phyloP scores from a whole-genome alignment of 768 basidiomycete genomes.

The Boletus bicolor region DNA sequence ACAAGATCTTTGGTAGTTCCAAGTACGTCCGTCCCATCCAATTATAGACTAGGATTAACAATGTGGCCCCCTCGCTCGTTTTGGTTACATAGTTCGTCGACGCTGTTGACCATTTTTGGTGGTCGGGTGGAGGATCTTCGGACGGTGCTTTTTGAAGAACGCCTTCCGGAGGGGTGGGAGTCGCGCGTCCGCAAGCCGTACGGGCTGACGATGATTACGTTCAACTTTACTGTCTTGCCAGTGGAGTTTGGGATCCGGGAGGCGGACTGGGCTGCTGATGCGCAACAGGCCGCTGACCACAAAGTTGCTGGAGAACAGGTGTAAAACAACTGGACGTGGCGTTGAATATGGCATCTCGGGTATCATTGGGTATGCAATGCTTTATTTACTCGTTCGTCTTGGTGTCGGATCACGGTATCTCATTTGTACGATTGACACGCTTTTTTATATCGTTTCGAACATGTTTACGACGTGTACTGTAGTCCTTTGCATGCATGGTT shows the following conservation, averaged over 20 bases:
- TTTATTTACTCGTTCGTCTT: background rate
- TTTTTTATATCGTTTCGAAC: background rate
- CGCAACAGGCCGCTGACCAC: background rate
- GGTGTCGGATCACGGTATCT: background rate
- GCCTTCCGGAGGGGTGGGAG: constrained; percentile 72
- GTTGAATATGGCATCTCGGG: too few relatives aligned
- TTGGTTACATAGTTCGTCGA: constrained; percentile 49
- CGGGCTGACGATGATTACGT: constrained; percentile 56
- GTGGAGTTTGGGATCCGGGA: constrained; percentile 22
- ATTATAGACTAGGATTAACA: background rate
- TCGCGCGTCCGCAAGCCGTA: constrained; percentile 47
- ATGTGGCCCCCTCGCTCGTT: background rate
- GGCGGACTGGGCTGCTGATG: constrained; percentile 20
- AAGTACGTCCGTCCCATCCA: constrained; percentile 48
- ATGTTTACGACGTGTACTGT: too few relatives aligned
- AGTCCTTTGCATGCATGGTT: background rate
- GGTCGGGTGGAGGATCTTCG: constrained; percentile 57
- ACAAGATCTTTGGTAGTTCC: constrained; percentile 64
- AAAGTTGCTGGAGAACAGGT: too few relatives aligned
- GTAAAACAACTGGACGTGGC: background rate
- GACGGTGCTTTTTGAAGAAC: constrained; percentile 59
- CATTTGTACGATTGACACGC: background rate
- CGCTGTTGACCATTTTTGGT: constrained; percentile 66
- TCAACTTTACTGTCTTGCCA: constrained; percentile 43
- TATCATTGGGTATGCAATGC: background rate